These are phyloP conservation scores for Lasiodiplodia gonubiensis DNA, from an alignment of 2,329 filamentous ascomycete species.

Conservation along the genomic window DNA sequence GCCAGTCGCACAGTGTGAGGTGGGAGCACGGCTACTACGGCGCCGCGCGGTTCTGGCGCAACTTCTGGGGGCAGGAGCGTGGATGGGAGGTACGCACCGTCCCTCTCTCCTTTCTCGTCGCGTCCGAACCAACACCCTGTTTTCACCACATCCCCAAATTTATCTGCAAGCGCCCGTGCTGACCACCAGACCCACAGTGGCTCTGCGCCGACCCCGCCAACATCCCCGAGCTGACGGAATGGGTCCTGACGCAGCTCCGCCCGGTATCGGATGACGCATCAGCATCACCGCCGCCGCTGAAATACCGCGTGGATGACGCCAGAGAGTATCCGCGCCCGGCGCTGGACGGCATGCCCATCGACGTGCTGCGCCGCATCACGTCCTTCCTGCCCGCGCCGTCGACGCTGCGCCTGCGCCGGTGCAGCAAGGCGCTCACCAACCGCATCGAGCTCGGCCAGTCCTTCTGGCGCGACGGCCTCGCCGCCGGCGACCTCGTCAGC, in stretches of 20 bases:
- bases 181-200: slow-evolving; percentile 7
- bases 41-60: slow-evolving; percentile 13
- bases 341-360: slow-evolving; percentile 18
- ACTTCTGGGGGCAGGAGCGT: slow-evolving; percentile 12
- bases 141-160: background rate
- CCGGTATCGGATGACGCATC: slow-evolving; percentile 1
- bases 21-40: slow-evolving; percentile 25
- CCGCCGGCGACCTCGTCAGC: background rate
- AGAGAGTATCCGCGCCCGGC: slow-evolving; percentile 10
- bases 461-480: slow-evolving; percentile 20
- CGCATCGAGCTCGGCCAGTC: slow-evolving; percentile 8
- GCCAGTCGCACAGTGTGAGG: slow-evolving; percentile 2
- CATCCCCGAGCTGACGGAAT: slow-evolving; percentile 11
- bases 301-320: background rate
- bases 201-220: slow-evolving; percentile 13
- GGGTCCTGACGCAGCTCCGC: slow-evolving; percentile 12
- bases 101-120: background rate
- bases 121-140: background rate
- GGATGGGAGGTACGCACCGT: slow-evolving; percentile 8
- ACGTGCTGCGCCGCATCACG: slow-evolving; percentile 3
- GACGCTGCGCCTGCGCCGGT: slow-evolving; percentile 2
- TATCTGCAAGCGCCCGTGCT: background rate
- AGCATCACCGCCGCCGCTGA: background rate
- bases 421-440: background rate
- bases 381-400: background rate